Evolutionary conservation across 306 rosid species (phyloP).

Genomic region (Rubus parviflorus): DNA sequence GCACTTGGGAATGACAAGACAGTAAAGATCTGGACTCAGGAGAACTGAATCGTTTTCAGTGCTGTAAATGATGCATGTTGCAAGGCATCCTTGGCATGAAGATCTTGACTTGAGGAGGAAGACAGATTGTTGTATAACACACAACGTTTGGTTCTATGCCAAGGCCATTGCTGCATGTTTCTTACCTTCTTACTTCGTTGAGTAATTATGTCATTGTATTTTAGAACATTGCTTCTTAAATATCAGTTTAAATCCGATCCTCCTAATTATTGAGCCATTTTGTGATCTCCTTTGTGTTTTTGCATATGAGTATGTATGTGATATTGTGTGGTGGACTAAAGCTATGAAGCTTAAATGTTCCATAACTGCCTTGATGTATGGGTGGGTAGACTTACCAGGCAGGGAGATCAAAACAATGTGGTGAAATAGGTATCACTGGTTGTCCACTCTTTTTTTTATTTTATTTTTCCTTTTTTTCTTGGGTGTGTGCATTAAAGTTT

Average conservation of each 20-base stretch:
- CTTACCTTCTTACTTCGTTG: not conserved
- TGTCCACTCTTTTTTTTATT: not conserved
- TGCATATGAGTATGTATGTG: not conserved
- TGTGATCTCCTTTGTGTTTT: not conserved
- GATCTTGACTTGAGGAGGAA: constrained; percentile 2
- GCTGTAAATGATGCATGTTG: not conserved
- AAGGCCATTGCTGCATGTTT: constrained; percentile 1
- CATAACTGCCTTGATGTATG: not conserved
- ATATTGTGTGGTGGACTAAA: not conserved
- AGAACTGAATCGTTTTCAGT: constrained; percentile 37
- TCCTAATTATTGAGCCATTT: not conserved
- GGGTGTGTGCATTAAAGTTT: not conserved
- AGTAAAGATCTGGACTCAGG: constrained; percentile 88
- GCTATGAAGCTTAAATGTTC: not conserved
- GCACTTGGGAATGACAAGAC: constrained; percentile 89
- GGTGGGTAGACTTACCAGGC: not conserved
- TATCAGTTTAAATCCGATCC: not conserved
- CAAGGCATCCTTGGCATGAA: not conserved
- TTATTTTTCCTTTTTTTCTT: not conserved
- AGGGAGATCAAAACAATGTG: not conserved
- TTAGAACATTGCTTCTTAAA: not conserved
- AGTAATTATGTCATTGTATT: constrained; percentile 1
- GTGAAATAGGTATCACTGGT: not conserved
- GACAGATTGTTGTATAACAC: not conserved
- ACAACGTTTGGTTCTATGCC: not conserved